Conservation (phyloP, 2,329 filamentous ascomycete genomes). For the Pseudogymnoascus sp. region DNA sequence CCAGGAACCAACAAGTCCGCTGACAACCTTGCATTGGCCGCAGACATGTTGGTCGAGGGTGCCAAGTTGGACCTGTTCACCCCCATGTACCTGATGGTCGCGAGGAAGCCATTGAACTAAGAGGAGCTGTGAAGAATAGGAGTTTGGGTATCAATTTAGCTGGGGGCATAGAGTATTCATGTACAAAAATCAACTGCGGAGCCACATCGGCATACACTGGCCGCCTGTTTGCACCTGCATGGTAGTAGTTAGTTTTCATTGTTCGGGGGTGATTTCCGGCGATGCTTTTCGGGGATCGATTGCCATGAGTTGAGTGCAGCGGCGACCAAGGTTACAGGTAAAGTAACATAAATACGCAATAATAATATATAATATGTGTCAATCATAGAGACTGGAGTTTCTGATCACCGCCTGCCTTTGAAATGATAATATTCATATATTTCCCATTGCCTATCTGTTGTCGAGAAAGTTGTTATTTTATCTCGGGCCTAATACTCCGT, state of each 20-base stretch:
- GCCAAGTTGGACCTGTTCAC: conserved; percentile 89
- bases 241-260: conserved; percentile 2
- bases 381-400: not conserved
- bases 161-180: conserved; percentile 7
- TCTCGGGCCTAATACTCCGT: conserved; percentile 6
- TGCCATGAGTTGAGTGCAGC: conserved; percentile 4
- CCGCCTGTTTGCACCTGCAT: conserved; percentile 1
- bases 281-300: not conserved
- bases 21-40: conserved; percentile 74
- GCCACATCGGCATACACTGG: not conserved
- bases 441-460: not conserved
- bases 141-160: conserved; percentile 1
- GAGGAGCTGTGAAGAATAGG: not conserved
- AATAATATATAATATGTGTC: conserved; percentile 7
- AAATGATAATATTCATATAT: not conserved
- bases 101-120: conserved; percentile 59
- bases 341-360: conserved; percentile 4
- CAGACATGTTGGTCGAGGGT: conserved; percentile 79
- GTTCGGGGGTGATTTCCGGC: conserved; percentile 7
- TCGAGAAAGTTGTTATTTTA: not conserved
- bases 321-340: not conserved
- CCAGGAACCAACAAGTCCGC: conserved; percentile 90
- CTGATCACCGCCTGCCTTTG: not conserved
- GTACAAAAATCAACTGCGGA: conserved; percentile 4
- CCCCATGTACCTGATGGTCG: conserved; percentile 97